Conservation (phyloP, 768 basidiomycete genomes). For the Daedaleopsis sinensis region DNA sequence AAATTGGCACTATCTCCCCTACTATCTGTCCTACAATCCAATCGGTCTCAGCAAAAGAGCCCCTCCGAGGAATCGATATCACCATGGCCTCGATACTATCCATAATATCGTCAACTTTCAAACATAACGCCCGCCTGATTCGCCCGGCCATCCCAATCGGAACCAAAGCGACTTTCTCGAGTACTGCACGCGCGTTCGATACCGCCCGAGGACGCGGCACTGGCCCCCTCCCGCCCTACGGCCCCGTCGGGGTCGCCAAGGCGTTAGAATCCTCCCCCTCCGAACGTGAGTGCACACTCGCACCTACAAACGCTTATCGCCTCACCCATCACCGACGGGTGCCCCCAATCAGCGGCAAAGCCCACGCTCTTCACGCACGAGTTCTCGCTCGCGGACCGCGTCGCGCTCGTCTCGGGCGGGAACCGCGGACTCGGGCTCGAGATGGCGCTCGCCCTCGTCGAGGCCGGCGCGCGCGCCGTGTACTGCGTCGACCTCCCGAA, state of each 20-base stretch:
- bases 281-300: constrained; percentile 50
- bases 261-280: constrained; percentile 50
- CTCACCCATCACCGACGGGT: background rate
- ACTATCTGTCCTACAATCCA: background rate
- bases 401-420: constrained; percentile 43
- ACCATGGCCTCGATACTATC: background rate
- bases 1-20: background rate
- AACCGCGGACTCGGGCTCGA: constrained; percentile 74
- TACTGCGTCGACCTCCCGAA: constrained; percentile 70
- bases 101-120: background rate
- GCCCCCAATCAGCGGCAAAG: constrained; percentile 14
- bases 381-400: constrained; percentile 36
- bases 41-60: no score
- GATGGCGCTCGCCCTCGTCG: constrained; percentile 74
- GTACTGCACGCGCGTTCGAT: constrained; percentile 8
- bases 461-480: constrained; percentile 67
- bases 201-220: constrained; percentile 8
- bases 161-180: constrained; percentile 19
- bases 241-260: constrained; percentile 64
- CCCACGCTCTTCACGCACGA: constrained; percentile 31
- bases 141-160: background rate
- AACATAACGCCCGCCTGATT: background rate
- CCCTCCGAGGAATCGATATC: background rate
- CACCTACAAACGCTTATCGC: constrained; percentile 37
- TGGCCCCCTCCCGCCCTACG: constrained; percentile 51